Evolutionary conservation across 129 eudicot genomes (phyloP), one percentile per base, ranked within the genome.

Genomic region (Tagetes erecta): DNA sequence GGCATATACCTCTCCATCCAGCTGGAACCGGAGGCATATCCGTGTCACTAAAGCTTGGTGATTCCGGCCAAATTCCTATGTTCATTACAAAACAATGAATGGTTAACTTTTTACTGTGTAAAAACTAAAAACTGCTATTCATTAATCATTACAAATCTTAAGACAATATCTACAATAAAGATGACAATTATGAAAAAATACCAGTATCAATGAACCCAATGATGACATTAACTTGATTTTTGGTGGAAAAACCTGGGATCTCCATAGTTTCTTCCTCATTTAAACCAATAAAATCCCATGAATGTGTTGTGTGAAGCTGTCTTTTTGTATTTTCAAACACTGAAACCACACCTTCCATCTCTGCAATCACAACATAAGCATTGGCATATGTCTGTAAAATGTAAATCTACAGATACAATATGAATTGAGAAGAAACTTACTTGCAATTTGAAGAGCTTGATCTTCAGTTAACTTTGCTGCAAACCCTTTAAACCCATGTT

Each of bases 31-130:
- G 96, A 60, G 96, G 96, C 97, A 92, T 87, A 74, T 64, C 83
- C 27, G 60, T 70, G 56, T 92, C 97, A 49, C 87, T 80, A 82
- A 89, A 92, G 84, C 97, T 89, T 41, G 91, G 86, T 3, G 93
- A 89, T 80, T 92, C 97, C n/a, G 97, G 97, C 97, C 97, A 92
- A 76, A 92, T 87, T 68, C 97, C 96, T 87, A 84, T 44, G 9
- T 67, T 50, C 45, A 14, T 20, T 20, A 20, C 27, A 20, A 20
- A 20, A 20, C 27, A 20, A 20, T 20, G 27, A 20, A 20, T 20
- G 27, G 27, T 20, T 20, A 49, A 64, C 45, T 82, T 47, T 65
- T 27, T 58, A 56, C 12, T 70, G 60, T 64, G 30, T 65, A 10
- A 6, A 56, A 45, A 70, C 52, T 7, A 38, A 20, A 20, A 20